Percentiles rank a stretch among this genome's conserved stretches.
phyloP scores from a whole-genome alignment of 805 yeast species.

The Komagataella pseudopastoris region DNA sequence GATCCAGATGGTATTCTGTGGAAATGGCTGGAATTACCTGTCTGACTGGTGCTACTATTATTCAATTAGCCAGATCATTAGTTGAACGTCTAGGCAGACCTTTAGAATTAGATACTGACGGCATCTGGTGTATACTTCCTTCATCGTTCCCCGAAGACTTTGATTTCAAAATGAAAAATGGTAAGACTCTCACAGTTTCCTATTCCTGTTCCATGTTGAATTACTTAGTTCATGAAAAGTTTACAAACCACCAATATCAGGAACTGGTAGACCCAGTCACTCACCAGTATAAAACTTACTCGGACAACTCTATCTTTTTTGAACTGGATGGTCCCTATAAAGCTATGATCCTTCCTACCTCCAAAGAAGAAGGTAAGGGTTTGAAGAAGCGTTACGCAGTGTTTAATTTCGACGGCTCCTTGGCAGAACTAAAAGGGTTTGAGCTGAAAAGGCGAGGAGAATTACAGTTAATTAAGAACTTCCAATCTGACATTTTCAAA shows the following conservation, averaged over 20 bases:
- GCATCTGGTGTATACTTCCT: constrained; percentile 98
- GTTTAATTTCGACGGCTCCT: constrained; percentile 83
- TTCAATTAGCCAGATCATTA: constrained; percentile 88
- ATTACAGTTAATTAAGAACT: constrained; percentile 80
- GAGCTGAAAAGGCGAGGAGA: constrained; percentile 97
- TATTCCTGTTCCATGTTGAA: constrained; percentile 96
- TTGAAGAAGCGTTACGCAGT: constrained; percentile 95
- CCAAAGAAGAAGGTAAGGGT: constrained; percentile 95
- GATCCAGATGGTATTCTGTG: constrained; percentile 98
- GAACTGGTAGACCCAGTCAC: constrained; percentile 59
- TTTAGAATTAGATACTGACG: constrained; percentile 93
- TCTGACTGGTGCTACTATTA: constrained; percentile 93
- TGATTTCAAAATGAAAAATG: constrained; percentile 56
- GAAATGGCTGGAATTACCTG: constrained; percentile 99
- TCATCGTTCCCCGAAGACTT: constrained; percentile 86
- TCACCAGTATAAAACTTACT: constrained; percentile 58
- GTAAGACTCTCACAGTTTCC: constrained; percentile 64
- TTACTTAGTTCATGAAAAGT: constrained; percentile 78
- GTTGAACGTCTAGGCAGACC: constrained; percentile 95
- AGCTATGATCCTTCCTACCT: constrained; percentile 95
- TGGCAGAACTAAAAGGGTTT: constrained; percentile 94
- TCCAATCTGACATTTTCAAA: constrained; percentile 89
- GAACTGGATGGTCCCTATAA: constrained; percentile 98
- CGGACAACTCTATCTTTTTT: constrained; percentile 91
- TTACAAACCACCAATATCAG: constrained; percentile 93